Evolutionary conservation across 1,284 basidiomycete genomes (phyloP), one percentile per base, ranked within the genome.

Genomic region (Ganoderma boninense): DNA sequence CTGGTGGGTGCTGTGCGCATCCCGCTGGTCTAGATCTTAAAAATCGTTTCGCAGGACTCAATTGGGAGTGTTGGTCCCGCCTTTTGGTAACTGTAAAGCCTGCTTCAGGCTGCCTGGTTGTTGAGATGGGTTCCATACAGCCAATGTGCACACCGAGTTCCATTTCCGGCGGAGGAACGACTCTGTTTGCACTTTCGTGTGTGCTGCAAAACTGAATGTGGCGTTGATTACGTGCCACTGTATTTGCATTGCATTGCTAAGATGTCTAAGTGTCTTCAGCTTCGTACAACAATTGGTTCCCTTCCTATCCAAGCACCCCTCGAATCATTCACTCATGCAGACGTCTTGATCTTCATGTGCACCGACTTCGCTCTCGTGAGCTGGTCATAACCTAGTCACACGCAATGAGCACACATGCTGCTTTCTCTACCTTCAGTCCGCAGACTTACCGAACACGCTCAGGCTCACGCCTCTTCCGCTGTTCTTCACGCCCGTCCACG

Each of bases 401-500:
- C 40, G 23, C n/a, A 57, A 57, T 35, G 26, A 65, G 46, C 43
- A 63, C 29, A 40, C 46, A 35, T 35, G 43, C 35, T 54, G 20
- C 20, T 62, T 57, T 23, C 16, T 54, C 14, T 26, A 8, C 40
- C 16, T 52, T 11, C n/a, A 35, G 46, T 35, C 38, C 29, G 14
- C 5, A 26, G 3, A 29, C 91, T 71, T 72, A 95, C 95, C 96
- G 72, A 96, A 95, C 77, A 92, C 92, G 79, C 94, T 96, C 76
- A 98, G 83, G 77, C 94, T 96, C 72, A 98, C 85, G 2, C 97
- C 97, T 42, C 96, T 85, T 23, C 97, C 97, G 68, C 94, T 96
- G 79, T 98, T 86, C 85, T 98, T 99, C 68, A 96, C 93, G 1
- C 97, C 97, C 1, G 93, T 95, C 97, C 97, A 99, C 1, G 95